Base-by-base conservation (phyloP, 2,329 filamentous ascomycete genomes). In the Fusarium albidum region DNA sequence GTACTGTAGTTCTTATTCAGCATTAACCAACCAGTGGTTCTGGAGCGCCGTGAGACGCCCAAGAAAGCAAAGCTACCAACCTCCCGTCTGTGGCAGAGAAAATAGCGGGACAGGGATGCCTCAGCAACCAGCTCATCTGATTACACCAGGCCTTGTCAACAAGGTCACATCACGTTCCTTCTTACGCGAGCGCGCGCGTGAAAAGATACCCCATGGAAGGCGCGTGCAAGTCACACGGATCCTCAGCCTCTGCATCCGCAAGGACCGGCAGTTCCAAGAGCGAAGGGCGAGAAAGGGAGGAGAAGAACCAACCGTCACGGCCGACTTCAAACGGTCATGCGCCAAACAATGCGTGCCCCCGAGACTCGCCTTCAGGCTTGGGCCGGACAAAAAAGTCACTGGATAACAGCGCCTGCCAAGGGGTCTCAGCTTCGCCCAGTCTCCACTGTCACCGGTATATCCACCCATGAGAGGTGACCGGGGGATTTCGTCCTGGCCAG, bases 101-200 rank as follows among this genome's bases (percentile, higher is more conserved):
- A 47, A 43, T 29, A 55, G 9, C 15, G 51, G 45, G 55, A 37
- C 58, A 34, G 47, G 57, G 54, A 62, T 64, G 64, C 64, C 64
- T 67, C 58, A 64, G 64, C 64, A 67, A 67, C 63, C 55, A 48
- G 33, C 54, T 55, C 59, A 59, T 57, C 32, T 52, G 54, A 62
- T 59, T 55, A 31, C 48, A 39, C 28, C 26, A 21, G n/a, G 17
- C 21, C 17, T 44, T 49, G 46, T 53, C 57, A 61, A 43, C 53
- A 58, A 46, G 49, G 52, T 55, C 64, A 56, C 56, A 50, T 62
- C 59, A 55, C 49, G 43, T 61, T 47, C 41, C n/a, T 34, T 49
- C 41, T 31, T 52, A 62, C 58, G 32, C 54, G 45, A 38, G 45
- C 55, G 54, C 58, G 45, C 55, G 54, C 58, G 58, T 55, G 58